These are phyloP conservation scores for Dactylellina leptospora DNA, from an alignment of 2,329 filamentous ascomycete genomes.

Conservation along the genomic window DNA sequence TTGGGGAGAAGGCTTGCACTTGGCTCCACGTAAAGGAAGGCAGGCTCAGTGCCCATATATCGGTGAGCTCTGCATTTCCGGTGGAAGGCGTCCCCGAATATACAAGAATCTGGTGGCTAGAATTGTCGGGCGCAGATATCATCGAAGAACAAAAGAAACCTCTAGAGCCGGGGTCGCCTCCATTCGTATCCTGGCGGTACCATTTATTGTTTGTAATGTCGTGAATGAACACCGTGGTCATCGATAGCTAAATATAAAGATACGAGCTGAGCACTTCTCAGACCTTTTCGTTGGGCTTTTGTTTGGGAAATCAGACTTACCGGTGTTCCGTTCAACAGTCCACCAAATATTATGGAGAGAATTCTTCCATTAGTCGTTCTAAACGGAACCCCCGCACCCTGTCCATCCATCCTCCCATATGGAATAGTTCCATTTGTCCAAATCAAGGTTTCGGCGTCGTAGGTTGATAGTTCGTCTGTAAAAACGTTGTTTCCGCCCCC, in stretches of 20 bases:
- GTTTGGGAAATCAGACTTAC: conserved; percentile 17
- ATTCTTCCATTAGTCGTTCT: conserved; percentile 21
- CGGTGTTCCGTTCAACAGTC: conserved; percentile 33
- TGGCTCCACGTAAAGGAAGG: conserved; percentile 41
- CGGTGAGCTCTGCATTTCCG: conserved; percentile 5
- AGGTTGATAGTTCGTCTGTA: conserved; percentile 30
- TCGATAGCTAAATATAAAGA: conserved; percentile 13
- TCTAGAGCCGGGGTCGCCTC: conserved; percentile 19
- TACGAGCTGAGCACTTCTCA: not conserved
- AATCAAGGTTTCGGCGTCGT: conserved; percentile 19
- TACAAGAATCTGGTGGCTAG: conserved; percentile 36
- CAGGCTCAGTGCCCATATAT: conserved; percentile 35
- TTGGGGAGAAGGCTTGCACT: conserved; percentile 25
- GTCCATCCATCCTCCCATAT: conserved; percentile 38
- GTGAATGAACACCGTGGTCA: conserved; percentile 34
- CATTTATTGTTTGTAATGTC: conserved; percentile 37
- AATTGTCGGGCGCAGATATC: conserved; percentile 32
- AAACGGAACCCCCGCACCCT: conserved; percentile 28
- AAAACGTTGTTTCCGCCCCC: conserved; percentile 1
- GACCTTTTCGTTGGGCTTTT: too few relatives aligned
- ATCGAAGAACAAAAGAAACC: conserved; percentile 28
- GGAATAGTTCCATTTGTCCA: conserved; percentile 37
- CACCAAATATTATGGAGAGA: conserved; percentile 34
- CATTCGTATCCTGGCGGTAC: conserved; percentile 35
- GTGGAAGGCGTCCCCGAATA: conserved; percentile 22